Evolutionary conservation across 2,329 filamentous ascomycete species (phyloP), one percentile per base, ranked within the genome.

Genomic region (Apiospora pterosperma): DNA sequence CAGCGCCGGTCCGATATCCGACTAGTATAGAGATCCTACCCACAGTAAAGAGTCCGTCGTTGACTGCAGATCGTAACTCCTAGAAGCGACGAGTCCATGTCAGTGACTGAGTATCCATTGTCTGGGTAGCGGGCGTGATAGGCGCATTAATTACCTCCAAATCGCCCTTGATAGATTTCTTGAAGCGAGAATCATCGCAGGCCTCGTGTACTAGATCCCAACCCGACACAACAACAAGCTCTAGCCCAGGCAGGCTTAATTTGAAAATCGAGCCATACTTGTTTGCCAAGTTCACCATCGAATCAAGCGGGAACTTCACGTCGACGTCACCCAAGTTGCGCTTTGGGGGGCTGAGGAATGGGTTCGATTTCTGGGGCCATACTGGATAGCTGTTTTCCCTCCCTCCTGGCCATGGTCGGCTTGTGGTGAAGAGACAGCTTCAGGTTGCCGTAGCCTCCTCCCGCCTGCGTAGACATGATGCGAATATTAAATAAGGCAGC

Each of bases 1-100:
- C 19, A n/a, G 21, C 19, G 25, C 52, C 2, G 14, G 12, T n/a
- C 14, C 19, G 38, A 19, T 12, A n/a, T n/a, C n/a, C n/a, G n/a
- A n/a, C n/a, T n/a, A n/a, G n/a, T n/a, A n/a, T n/a, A n/a, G n/a
- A 28, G 5, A 44, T 23, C 4, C 8, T n/a, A 64, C 52, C 44
- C 31, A 64, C 84, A 1, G 82, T 85, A 67, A 86, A 85, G 2
- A 85, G 75, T 10, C 83, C 83, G 74, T 83, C 81, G 42, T 78
- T 73, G 3, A 80, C 71, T 2, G 78, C 81, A 64, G 80, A 79
- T 62, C 84, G 74, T n/a, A 86, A 75, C 64, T 85, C 71, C 52
- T 65, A 23, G 5, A 58, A 36, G 25, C 11, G 23, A 10, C 11
- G 19, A 59, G 25, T 21, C 7, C 12, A 23, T 16, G 48, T 55